These are phyloP conservation scores for Entomophthora muscae DNA, from an alignment of 371 early-diverging fungal genomes.

Conservation along the genomic window DNA sequence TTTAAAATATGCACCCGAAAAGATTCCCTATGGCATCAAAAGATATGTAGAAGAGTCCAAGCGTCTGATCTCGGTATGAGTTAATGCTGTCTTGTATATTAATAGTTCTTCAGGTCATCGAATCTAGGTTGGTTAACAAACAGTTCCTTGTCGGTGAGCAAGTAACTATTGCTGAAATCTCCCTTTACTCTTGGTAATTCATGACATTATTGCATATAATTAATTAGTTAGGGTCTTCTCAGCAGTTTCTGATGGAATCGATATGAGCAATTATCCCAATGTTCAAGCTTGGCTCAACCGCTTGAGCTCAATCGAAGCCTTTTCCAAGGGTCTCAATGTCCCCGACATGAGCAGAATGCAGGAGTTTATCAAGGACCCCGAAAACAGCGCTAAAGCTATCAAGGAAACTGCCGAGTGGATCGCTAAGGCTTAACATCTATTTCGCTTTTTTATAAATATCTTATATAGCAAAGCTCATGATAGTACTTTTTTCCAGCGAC, in stretches of 20 bases:
- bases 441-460: no score
- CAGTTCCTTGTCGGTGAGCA: conserved; percentile 10
- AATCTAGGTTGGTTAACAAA: background rate
- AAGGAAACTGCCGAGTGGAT: background rate
- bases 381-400: background rate
- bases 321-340: background rate
- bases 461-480: no score
- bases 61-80: conserved; percentile 11
- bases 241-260: background rate
- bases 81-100: background rate
- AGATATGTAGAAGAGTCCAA: background rate
- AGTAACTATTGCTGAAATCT: conserved; percentile 12
- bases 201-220: background rate
- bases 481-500: no score
- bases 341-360: background rate
- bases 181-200: conserved; percentile 5
- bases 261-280: background rate
- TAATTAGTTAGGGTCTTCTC: background rate
- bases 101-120: background rate
- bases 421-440: no score
- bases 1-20: background rate
- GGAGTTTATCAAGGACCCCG: background rate
- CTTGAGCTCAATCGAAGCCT: background rate
- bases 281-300: background rate
- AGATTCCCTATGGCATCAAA: no score